Conservation (phyloP, 2,329 filamentous ascomycete genomes). For the Scytalidium lignicola region DNA sequence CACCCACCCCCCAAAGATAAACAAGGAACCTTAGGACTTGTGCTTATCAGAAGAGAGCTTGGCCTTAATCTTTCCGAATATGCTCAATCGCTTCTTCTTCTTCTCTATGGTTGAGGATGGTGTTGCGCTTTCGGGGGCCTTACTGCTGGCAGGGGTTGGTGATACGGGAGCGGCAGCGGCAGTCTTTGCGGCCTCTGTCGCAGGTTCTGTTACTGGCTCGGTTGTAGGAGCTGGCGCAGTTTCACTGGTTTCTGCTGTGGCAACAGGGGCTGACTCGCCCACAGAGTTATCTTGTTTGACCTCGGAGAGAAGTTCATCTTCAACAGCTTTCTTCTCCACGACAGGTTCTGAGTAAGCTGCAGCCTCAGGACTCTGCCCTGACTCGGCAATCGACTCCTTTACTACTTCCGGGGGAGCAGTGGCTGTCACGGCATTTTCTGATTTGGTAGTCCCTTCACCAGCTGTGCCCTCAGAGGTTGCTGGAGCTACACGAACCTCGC, state of each 20-base stretch:
- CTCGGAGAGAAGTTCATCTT: conserved; percentile 67
- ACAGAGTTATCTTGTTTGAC: conserved; percentile 38
- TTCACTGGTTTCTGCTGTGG: conserved; percentile 6
- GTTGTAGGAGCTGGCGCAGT: conserved; percentile 27
- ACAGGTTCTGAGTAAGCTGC: conserved; percentile 64
- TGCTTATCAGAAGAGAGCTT: conserved; percentile 38
- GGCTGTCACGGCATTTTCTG: conserved; percentile 41
- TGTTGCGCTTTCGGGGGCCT: conserved; percentile 19
- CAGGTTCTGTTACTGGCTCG: conserved; percentile 11
- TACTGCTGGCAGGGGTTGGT: conserved; percentile 20
- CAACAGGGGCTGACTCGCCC: conserved; percentile 25
- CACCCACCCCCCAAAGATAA: no score
- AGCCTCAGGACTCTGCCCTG: conserved; percentile 64
- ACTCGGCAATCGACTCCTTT: conserved; percentile 51
- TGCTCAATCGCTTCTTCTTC: conserved; percentile 31
- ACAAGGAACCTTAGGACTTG: conserved; percentile 12
- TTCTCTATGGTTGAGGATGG: conserved; percentile 20
- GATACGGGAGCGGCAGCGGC: conserved; percentile 16
- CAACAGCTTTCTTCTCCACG: conserved; percentile 68
- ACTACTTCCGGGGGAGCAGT: conserved; percentile 49
- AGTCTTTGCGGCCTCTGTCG: conserved; percentile 10
- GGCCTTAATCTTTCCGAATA: conserved; percentile 44
- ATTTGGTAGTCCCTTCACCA: conserved; percentile 48
- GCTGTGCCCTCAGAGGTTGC: conserved; percentile 52
- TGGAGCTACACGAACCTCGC: conserved; percentile 57